Evolutionary conservation across 495 filamentous ascomycete species (phyloP), one percentile per base, ranked within the genome.

Genomic region (Aspergillus steynii): DNA sequence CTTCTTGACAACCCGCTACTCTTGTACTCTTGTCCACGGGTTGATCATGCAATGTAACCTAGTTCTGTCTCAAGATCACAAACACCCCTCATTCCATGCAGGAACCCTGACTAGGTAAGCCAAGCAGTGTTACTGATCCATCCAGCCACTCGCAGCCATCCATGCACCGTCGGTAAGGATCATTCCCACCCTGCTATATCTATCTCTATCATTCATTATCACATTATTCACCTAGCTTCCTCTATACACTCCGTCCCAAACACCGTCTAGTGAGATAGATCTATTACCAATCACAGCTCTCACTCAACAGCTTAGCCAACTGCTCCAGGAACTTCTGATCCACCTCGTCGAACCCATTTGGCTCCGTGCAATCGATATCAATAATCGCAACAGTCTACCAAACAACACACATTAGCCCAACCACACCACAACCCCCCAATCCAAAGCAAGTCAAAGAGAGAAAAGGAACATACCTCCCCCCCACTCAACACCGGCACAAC

Each of bases 361-460:
- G 65, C 28, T 83, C 83, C 14, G 86, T 82, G 70, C 92, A 97
- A 70, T 97, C 93, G 26, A 96, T 76, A 68, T 97, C 93, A 56
- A 97, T 92, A 68, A 97, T 91, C 8, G 85, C 93, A 27, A 95
- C 88, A n/a, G 92, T 82, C 84, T 88, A 64, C 55, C 47, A 60
- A 69, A 12, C 53, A 66, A 65, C 20, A 62, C 60, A 12, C 27
- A 12, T 60, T 9, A 62, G 53, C 27, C 53, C 4, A 61, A 26
- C 4, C 15, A 8, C 31, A 26, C 53, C 56, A 20, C 20, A 52
- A 60, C 27, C 48, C 53, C 14, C 34, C 12, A 50, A 42, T 0
- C 34, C 34, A 53, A 59, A 59, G 5, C 5, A 34, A 27, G 31
- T 9, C 53, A 53, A 52, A 46, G 12, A 25, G 9, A 29, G 51